Conservation (phyloP, 2,329 filamentous ascomycete genomes). For the Stagonosporopsis rhizophila region DNA sequence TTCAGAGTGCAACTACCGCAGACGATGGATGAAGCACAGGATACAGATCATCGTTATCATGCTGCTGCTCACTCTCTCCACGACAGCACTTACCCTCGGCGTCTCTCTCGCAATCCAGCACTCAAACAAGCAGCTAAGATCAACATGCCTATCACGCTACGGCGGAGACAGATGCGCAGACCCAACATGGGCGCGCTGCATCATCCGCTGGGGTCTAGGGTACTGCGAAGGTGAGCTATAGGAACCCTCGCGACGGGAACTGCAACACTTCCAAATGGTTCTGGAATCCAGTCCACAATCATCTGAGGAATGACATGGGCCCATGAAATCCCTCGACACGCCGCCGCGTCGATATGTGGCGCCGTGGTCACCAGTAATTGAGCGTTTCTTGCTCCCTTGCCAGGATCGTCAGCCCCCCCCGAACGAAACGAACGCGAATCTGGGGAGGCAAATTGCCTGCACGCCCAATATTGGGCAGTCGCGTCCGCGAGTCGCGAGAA, state of each 20-base stretch:
- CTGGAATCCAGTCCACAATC: slow-evolving; percentile 6
- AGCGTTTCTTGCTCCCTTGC: slow-evolving; percentile 15
- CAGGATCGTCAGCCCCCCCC: slow-evolving; percentile 24
- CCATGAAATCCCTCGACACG: slow-evolving; percentile 3
- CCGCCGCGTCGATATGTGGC: slow-evolving; percentile 16
- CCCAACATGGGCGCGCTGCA: slow-evolving; percentile 30
- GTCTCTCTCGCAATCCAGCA: slow-evolving; percentile 29
- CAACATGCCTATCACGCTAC: slow-evolving; percentile 20
- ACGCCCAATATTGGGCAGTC: slow-evolving; percentile 10
- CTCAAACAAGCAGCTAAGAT: slow-evolving; percentile 16
- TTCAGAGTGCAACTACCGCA: slow-evolving; percentile 2
- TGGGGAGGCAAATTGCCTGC: slow-evolving; percentile 19
- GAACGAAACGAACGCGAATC: slow-evolving; percentile 11
- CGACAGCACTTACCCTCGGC: slow-evolving; percentile 29
- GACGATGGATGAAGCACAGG: slow-evolving; percentile 32
- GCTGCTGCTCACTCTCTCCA: slow-evolving; percentile 31
- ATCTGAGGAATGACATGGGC: slow-evolving; percentile 4
- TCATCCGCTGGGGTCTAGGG: slow-evolving; percentile 27
- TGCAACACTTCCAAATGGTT: slow-evolving; percentile 5
- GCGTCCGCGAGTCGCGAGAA: slow-evolving; percentile 7
- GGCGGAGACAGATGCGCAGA: slow-evolving; percentile 32
- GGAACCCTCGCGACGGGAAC: not conserved
- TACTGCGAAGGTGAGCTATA: slow-evolving; percentile 31
- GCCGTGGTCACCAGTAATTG: slow-evolving; percentile 13
- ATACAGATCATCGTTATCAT: slow-evolving; percentile 25